Conservation (phyloP, 176 grass and related monocot species). For the Musa beccarii region DNA sequence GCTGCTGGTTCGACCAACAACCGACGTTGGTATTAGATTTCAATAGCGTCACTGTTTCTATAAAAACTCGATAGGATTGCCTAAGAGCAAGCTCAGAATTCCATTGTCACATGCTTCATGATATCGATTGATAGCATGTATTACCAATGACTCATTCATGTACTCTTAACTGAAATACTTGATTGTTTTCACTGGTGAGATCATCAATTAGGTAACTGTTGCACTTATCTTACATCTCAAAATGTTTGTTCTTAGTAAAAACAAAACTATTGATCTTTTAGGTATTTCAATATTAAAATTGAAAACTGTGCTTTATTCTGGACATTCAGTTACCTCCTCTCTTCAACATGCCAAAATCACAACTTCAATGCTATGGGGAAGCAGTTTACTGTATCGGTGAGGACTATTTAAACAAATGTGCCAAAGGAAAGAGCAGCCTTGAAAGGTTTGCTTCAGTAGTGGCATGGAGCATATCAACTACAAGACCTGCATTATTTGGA, state of each 20-base stretch:
- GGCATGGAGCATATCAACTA: conserved; percentile 84
- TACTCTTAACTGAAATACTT: no score
- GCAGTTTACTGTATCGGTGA: conserved; percentile 60
- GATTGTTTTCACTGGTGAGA: no score
- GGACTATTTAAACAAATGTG: conserved; percentile 40
- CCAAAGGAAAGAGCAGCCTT: conserved; percentile 30
- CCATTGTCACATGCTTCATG: no score
- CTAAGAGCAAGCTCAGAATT: no score
- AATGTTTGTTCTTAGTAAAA: no score
- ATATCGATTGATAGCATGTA: no score
- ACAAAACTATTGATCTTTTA: not conserved
- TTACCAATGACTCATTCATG: no score
- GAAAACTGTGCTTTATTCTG: not conserved
- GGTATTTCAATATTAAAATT: not conserved
- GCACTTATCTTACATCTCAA: not conserved
- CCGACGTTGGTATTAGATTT: no score
- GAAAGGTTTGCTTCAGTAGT: conserved; percentile 58
- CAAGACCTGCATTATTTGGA: conserved; percentile 73
- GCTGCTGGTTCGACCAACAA: no score
- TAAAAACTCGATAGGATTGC: no score
- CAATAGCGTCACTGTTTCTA: no score
- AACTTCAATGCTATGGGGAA: conserved; percentile 90
- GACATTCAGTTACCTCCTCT: conserved; percentile 57
- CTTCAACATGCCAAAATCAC: conserved; percentile 98
- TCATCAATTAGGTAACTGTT: not conserved